Percentiles rank a stretch among this genome's conserved stretches.
These are phyloP conservation scores for Acacia melanoxylon DNA, from an alignment of 306 rosid species.

Conservation along the genomic window DNA sequence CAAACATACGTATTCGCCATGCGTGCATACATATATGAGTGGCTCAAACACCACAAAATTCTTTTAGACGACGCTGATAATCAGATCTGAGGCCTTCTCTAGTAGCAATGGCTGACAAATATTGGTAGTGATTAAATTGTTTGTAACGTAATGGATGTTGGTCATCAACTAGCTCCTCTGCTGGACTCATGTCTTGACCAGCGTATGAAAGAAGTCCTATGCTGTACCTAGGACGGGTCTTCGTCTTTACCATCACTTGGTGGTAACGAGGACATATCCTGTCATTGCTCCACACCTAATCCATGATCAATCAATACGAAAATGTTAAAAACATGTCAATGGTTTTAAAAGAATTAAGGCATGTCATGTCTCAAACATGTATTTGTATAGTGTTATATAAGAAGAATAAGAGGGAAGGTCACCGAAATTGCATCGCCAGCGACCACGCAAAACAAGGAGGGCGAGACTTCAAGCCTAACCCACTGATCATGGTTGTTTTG, in stretches of 20 bases:
- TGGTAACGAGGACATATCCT: conserved; percentile 28
- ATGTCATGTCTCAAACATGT: not conserved
- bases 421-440: conserved; percentile 38
- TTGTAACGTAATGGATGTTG: conserved; percentile 12
- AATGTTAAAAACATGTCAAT: not conserved
- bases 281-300: conserved; percentile 30
- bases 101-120: not conserved
- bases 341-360: not conserved
- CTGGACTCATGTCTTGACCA: not conserved
- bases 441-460: conserved; percentile 25
- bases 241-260: conserved; percentile 24
- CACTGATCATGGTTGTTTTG: conserved; percentile 27
- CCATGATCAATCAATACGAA: not conserved
- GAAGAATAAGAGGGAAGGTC: not conserved
- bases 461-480: conserved; percentile 24
- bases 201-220: conserved; percentile 30
- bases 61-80: not conserved
- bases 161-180: conserved; percentile 27
- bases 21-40: not conserved
- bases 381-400: not conserved
- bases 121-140: conserved; percentile 19
- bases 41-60: conserved; percentile 24
- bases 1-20: not conserved
- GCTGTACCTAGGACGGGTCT: conserved; percentile 12
- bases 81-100: not conserved